phyloP scores from a whole-genome alignment of 768 basidiomycete genomes.

The Hebeloma cylindrosporum region DNA sequence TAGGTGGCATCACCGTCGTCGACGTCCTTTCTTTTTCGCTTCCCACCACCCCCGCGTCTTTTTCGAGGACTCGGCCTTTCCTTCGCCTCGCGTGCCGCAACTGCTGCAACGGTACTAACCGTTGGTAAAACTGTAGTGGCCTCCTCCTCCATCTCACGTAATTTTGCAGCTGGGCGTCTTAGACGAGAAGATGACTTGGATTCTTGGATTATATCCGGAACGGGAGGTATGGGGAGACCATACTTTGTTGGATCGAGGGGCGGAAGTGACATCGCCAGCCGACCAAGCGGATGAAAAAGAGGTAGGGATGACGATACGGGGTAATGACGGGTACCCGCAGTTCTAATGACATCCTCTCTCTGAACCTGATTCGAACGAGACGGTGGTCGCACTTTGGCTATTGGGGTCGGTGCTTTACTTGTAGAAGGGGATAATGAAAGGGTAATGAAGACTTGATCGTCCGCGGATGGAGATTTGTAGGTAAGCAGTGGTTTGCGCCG shows the following conservation, averaged over 20 bases:
- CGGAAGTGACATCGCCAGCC: slow-evolving; percentile 63
- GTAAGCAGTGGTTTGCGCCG: slow-evolving; percentile 59
- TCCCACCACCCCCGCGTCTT: slow-evolving; percentile 45
- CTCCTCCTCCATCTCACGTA: slow-evolving; percentile 48
- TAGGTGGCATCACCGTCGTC: slow-evolving; percentile 69
- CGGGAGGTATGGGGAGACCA: slow-evolving; percentile 52
- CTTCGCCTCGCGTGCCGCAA: slow-evolving; percentile 37
- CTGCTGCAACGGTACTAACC: slow-evolving; percentile 31
- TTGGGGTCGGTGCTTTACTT: slow-evolving; percentile 10
- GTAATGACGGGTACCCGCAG: slow-evolving; percentile 3
- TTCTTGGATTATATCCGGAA: slow-evolving; percentile 42
- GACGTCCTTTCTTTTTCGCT: slow-evolving; percentile 57
- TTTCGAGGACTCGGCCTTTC: slow-evolving; percentile 54
- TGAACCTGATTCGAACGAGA: not conserved
- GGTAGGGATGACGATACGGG: slow-evolving; percentile 45
- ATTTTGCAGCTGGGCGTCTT: slow-evolving; percentile 48
- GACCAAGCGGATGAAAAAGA: slow-evolving; percentile 66
- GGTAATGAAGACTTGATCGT: slow-evolving; percentile 26
- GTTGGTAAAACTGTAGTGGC: slow-evolving; percentile 21
- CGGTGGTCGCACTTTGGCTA: slow-evolving; percentile 6
- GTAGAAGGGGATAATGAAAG: slow-evolving; percentile 10
- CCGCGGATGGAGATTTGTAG: slow-evolving; percentile 54
- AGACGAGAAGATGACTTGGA: slow-evolving; percentile 29
- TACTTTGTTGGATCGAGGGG: slow-evolving; percentile 57
- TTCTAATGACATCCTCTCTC: slow-evolving; percentile 2